Percentiles rank a stretch among this genome's conserved stretches.
These are phyloP conservation scores for Trichoderma gamsii DNA, from an alignment of 495 filamentous ascomycete genomes.

Conservation along the genomic window DNA sequence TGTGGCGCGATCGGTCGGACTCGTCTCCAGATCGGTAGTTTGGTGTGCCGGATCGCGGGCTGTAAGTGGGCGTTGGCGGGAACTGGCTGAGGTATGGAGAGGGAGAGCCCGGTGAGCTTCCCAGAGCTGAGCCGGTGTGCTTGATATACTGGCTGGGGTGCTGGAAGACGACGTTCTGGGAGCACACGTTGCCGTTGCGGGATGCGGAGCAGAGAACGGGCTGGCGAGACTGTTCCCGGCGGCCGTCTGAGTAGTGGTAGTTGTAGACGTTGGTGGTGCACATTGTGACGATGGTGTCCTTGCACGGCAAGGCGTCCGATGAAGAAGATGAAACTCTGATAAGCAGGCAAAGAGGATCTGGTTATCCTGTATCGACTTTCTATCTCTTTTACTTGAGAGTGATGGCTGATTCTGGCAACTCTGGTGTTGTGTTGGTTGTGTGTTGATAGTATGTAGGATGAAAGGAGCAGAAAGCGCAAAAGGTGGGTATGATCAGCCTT, in stretches of 20 bases:
- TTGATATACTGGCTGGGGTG: constrained; percentile 13
- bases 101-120: constrained; percentile 6
- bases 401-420: neutral
- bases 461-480: neutral
- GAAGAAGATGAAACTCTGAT: neutral
- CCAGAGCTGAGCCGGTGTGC: neutral
- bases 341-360: neutral
- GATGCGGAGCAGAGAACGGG: constrained; percentile 7
- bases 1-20: constrained; percentile 16
- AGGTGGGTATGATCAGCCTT: constrained; percentile 4
- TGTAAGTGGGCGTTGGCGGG: constrained; percentile 16
- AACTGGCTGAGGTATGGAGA: constrained; percentile 12
- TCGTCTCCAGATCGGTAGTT: constrained; percentile 19
- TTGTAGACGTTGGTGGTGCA: constrained; percentile 16
- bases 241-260: constrained; percentile 18
- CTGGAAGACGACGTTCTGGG: constrained; percentile 16
- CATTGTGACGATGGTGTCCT: constrained; percentile 8
- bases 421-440: neutral
- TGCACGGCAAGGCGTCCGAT: neutral
- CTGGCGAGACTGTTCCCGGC: constrained; percentile 11
- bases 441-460: neutral
- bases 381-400: neutral
- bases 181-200: constrained; percentile 14
- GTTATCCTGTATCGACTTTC: neutral
- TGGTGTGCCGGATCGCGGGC: constrained; percentile 16